Base-by-base conservation (phyloP, 148 eudicot genomes). In the Diospyros kaki region DNA sequence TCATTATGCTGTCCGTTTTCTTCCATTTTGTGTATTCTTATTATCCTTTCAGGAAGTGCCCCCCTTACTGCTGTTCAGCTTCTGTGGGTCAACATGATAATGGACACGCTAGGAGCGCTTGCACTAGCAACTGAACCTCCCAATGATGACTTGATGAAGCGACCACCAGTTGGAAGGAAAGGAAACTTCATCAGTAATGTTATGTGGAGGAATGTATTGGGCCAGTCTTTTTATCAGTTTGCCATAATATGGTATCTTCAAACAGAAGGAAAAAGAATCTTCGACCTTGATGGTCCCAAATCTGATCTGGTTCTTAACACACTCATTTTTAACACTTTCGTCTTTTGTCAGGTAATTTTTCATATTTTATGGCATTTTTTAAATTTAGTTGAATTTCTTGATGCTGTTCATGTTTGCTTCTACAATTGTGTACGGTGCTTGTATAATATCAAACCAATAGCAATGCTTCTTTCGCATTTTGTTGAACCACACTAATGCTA, bases 121-220 rank as follows among this genome's bases (percentile, higher is more conserved):
- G 91, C 91, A 38, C 74, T 87, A 64, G 91, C 91, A 55, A 87
- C 91, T 10, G 91, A 87, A 69, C 88, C 87, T 46, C 91, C 91
- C 4, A 79, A 70, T 63, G 88, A 81, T 43, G 84, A 76, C 38
- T 76, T 87, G 3, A 85, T 87, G 88, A 78, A 79, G 48, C 66
- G 82, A 38, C 64, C 79, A 39, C 91, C 91, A 60, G 88, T 85
- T 69, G 87, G 88, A 38, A 83, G 91, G 74, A 75, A 67, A 39
- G 86, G 81, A 18, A 75, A 78, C 73, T 75, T 87, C 73, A 83
- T 87, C 53, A 85, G 82, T 76, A 83, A 72, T 50, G 77, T 80
- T 61, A 87, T 87, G 90, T 87, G 88, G 90, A 83, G 90, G 61
- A 87, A 87, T 73, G 83, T 87, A 59, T 42, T 87, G 48, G 90